phyloP scores from a whole-genome alignment of 345 rosid species.

The Cardamine chenopodiifolia region DNA sequence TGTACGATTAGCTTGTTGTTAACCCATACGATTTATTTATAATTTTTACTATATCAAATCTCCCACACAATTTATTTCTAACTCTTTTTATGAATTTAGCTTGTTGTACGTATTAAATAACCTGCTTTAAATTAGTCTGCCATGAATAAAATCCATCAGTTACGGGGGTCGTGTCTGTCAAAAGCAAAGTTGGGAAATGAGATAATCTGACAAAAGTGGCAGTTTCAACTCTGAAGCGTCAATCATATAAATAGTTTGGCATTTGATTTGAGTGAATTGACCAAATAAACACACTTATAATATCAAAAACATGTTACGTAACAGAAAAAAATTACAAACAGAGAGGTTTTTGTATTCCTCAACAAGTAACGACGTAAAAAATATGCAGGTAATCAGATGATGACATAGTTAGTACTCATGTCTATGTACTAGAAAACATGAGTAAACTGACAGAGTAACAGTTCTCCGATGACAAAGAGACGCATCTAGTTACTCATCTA shows the following conservation, averaged over 20 bases:
- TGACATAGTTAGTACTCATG: not conserved
- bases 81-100: not conserved
- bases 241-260: constrained; percentile 1
- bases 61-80: not conserved
- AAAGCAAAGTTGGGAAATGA: constrained; percentile 7
- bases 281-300: not conserved
- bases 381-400: not conserved
- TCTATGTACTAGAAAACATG: not conserved
- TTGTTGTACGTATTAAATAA: not conserved
- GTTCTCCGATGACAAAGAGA: not conserved
- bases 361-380: not conserved
- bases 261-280: not conserved
- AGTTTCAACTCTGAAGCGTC: constrained; percentile 1
- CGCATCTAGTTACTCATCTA: not conserved
- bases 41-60: too few relatives aligned
- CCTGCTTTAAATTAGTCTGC: not conserved
- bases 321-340: not conserved
- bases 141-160: not conserved
- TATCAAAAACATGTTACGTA: not conserved
- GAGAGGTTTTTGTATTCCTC: not conserved
- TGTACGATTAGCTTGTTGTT: too few relatives aligned
- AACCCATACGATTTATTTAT: too few relatives aligned
- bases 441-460: not conserved
- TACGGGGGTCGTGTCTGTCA: not conserved
- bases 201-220: not conserved